Base-by-base conservation (phyloP, 1,284 basidiomycete genomes). In the Leucoagaricus sp. region DNA sequence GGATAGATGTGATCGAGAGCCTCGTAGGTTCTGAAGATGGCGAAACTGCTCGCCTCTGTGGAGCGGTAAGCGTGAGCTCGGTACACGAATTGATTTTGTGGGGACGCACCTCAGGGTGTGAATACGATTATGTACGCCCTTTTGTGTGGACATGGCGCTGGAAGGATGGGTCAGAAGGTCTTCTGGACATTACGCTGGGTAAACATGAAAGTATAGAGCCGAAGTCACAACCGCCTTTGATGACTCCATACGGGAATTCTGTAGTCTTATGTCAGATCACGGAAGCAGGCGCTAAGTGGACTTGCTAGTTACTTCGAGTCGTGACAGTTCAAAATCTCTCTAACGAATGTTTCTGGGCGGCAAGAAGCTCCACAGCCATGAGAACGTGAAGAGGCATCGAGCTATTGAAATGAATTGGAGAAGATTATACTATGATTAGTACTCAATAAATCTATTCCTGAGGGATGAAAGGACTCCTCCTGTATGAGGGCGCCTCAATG, bases 401-500 rank as follows among this genome's bases (percentile, higher is more conserved):
- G 9, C 21, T 26, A 15, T 21, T 36, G 23, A 34, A 13, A 34
- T 9, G 5, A 7, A 49, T 15, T 4, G 19, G 4, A 38, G 12
- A 6, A 34, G 25, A 23, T 53, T 28, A 33, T 4, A 45, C 38
- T 33, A 57, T 29, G 36, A 57, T 45, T 52, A 47, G n/a, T 6
- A 28, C 26, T 23, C 2, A 34, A 38, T 55, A 38, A 12, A 53
- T 63, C 68, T 84, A 91, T 72, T 90, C 87, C 67, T 79, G 80
- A 61, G 91, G 86, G 58, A 86, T 76, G 71, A 92, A 92, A 23
- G 91, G 91, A 68, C 85, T 91, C 52, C 81, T 83, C 51, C 89
- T 85, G 61, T 84, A 83, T 15, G 89, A 81, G 46, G 88, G 87
- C 1, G 88, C 82, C 50, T 84, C 83, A 26, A 92, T 78, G 48